Conservation (phyloP, 2,329 filamentous ascomycete genomes). For the Amauroascus niger region DNA sequence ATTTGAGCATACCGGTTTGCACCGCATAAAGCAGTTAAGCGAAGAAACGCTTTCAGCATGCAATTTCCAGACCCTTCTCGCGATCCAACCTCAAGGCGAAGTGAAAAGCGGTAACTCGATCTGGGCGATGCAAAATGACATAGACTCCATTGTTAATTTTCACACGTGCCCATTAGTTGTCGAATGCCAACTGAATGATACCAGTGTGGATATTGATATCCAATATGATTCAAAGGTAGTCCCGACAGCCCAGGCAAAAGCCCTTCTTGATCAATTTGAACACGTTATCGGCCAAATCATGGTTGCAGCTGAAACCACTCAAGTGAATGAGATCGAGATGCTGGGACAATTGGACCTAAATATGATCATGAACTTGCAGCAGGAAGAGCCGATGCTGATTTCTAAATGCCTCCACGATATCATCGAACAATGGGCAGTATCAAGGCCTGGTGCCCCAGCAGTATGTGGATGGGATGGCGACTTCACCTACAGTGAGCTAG, state of each 20-base stretch:
- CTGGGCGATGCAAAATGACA: not conserved
- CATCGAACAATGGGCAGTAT: not conserved
- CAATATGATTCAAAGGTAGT: constrained; percentile 50
- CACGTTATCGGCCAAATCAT: constrained; percentile 28
- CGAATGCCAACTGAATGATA: constrained; percentile 51
- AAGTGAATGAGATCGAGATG: constrained; percentile 24
- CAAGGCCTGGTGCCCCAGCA: constrained; percentile 12
- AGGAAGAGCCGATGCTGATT: constrained; percentile 17
- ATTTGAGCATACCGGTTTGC: constrained; percentile 43
- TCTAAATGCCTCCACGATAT: constrained; percentile 25
- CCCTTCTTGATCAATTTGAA: constrained; percentile 44
- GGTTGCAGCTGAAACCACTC: constrained; percentile 19
- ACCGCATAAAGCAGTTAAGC: constrained; percentile 45
- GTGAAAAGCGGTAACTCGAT: not conserved
- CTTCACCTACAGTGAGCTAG: constrained; percentile 31
- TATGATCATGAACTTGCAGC: constrained; percentile 19
- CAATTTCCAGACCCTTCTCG: constrained; percentile 34
- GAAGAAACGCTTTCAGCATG: constrained; percentile 34
- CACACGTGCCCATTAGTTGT: constrained; percentile 43
- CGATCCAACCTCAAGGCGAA: constrained; percentile 20
- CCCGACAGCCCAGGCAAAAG: constrained; percentile 44
- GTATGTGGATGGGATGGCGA: constrained; percentile 21
- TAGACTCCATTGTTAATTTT: constrained; percentile 1
- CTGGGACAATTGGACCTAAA: constrained; percentile 28
- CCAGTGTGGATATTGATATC: constrained; percentile 29